Evolutionary conservation across 495 filamentous ascomycete genomes (phyloP).

Genomic region (Umbilicaria muhlenbergii): DNA sequence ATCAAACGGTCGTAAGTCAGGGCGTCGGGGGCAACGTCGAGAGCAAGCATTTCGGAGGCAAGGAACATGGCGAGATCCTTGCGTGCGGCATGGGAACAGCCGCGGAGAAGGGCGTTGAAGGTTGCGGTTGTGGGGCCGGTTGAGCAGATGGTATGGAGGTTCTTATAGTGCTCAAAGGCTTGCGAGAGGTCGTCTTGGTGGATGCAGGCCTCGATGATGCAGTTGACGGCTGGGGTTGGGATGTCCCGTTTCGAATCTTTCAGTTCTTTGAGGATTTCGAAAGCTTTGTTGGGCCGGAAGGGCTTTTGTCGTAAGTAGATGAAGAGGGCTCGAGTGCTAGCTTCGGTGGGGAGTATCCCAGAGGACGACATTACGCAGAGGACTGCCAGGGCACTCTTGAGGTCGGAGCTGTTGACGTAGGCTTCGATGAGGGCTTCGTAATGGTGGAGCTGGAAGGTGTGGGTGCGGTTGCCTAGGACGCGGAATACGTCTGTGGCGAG

Average conservation of each 20-base stretch:
- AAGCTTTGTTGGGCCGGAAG: conserved; percentile 23
- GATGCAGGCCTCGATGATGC: conserved; percentile 40
- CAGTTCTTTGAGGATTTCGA: conserved; percentile 38
- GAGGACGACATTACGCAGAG: conserved; percentile 53
- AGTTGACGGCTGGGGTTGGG: conserved; percentile 43
- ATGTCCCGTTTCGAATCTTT: conserved; percentile 26
- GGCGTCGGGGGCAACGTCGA: conserved; percentile 40
- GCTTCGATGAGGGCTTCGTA: conserved; percentile 62
- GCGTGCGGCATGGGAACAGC: conserved; percentile 33
- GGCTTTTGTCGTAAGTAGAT: conserved; percentile 11
- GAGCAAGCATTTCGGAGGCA: conserved; percentile 54
- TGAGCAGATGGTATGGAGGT: conserved; percentile 44
- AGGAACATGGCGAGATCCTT: conserved; percentile 51
- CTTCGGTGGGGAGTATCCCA: conserved; percentile 30
- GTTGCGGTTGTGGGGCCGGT: conserved; percentile 41
- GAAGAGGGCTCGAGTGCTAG: conserved; percentile 28
- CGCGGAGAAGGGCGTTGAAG: conserved; percentile 52
- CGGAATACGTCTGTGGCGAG: conserved; percentile 31
- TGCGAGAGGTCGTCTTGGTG: conserved; percentile 20
- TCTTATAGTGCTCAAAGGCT: conserved; percentile 56
- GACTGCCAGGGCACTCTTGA: conserved; percentile 39
- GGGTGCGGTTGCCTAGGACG: conserved; percentile 28
- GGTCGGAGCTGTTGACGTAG: conserved; percentile 39
- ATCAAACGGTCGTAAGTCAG: conserved; percentile 56
- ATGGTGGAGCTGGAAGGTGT: conserved; percentile 42